Evolutionary conservation across 805 yeast genomes (phyloP).

Genomic region (Candida coleopterorum): DNA sequence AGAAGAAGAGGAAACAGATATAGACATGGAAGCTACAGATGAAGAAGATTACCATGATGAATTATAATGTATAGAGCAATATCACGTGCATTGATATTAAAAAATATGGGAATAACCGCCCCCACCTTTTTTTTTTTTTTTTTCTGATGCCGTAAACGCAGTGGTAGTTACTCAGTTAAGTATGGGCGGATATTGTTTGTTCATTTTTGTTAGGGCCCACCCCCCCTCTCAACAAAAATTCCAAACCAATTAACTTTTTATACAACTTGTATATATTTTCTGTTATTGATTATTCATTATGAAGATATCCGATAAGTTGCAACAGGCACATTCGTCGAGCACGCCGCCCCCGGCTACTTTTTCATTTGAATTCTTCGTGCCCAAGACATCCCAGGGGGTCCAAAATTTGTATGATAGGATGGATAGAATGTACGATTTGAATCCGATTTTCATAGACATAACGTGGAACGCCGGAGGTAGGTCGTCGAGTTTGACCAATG

Average conservation of each 20-base stretch:
- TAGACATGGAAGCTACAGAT: background rate
- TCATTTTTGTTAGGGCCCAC: no score
- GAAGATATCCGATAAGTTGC: conserved; percentile 40
- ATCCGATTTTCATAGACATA: conserved; percentile 89
- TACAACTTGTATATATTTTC: no score
- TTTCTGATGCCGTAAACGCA: no score
- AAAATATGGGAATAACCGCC: conserved; percentile 2
- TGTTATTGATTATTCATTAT: conserved; percentile 14
- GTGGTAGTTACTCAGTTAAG: no score
- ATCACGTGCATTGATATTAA: conserved; percentile 2
- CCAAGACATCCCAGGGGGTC: conserved; percentile 95
- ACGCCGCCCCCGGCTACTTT: conserved; percentile 61
- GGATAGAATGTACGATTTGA: conserved; percentile 93
- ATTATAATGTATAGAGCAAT: conserved; percentile 5
- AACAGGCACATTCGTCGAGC: conserved; percentile 36
- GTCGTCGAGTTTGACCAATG: conserved; percentile 76
- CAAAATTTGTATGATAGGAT: conserved; percentile 94
- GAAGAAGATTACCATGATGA: conserved; percentile 9
- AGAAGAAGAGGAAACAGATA: background rate
- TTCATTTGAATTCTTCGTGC: conserved; percentile 95
- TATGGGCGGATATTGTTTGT: no score
- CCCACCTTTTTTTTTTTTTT: no score
- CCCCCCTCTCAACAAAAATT: no score
- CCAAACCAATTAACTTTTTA: no score
- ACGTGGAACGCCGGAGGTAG: conserved; percentile 99